A percentile compares a stretch with the other conserved stretches of the same genome.
phyloP scores from a whole-genome alignment of 1,284 basidiomycete species.

The Tilletia caries region DNA sequence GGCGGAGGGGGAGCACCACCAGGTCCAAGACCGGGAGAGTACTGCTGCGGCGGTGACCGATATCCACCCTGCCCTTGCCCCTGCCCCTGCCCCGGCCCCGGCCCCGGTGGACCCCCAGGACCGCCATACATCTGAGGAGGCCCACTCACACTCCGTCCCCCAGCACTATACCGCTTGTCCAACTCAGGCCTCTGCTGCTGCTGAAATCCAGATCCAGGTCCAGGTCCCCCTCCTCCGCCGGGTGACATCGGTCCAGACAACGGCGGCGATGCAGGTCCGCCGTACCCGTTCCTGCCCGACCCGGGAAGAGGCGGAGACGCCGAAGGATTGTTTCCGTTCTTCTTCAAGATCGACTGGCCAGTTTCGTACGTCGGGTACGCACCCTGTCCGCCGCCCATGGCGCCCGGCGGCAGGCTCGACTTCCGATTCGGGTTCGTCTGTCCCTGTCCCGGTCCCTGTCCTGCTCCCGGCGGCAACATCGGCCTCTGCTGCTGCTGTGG shows the following conservation, averaged over 20 bases:
- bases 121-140: no score
- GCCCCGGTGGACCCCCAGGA: background rate
- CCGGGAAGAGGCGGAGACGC: background rate
- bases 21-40: background rate
- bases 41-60: background rate
- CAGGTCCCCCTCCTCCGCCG: no score
- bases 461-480: slow-evolving; percentile 47
- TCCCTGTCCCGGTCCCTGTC: slow-evolving; percentile 48
- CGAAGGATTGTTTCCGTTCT: background rate
- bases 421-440: slow-evolving; percentile 57
- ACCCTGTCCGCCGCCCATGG: background rate
- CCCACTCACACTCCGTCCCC: background rate
- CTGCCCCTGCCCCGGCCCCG: no score
- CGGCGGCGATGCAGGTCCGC: no score
- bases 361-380: slow-evolving; percentile 7
- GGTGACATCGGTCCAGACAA: no score
- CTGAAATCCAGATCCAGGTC: background rate
- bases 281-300: no score
- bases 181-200: background rate
- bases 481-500: slow-evolving; percentile 46
- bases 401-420: background rate
- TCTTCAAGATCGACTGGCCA: slow-evolving; percentile 5
- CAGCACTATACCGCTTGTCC: background rate
- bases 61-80: no score
- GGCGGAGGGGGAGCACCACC: background rate